A percentile compares a stretch with the other conserved stretches of the same genome.
Evolutionary conservation across 2,329 filamentous ascomycete species (phyloP).

Genomic region (Penicillium sp.): DNA sequence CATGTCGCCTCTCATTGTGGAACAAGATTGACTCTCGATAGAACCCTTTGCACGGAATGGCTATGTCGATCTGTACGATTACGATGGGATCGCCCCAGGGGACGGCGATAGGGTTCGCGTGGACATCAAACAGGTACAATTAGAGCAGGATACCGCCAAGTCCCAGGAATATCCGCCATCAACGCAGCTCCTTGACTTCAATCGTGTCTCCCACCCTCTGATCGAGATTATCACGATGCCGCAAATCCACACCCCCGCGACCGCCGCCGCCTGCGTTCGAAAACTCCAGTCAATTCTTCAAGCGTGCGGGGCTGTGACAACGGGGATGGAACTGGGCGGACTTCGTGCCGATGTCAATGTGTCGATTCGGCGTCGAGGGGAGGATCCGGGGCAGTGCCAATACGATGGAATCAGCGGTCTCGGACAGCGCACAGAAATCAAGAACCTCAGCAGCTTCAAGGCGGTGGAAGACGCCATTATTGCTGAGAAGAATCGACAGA

Average conservation of each 20-base stretch:
- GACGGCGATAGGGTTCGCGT: conserved; percentile 66
- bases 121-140: conserved; percentile 87
- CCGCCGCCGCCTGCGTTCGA: conserved; percentile 78
- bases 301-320: conserved; percentile 75
- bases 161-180: conserved; percentile 71
- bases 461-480: conserved; percentile 92
- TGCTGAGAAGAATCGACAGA: conserved; percentile 84
- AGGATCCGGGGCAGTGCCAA: conserved; percentile 38
- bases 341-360: conserved; percentile 93
- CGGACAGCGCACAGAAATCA: conserved; percentile 91
- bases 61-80: conserved; percentile 59
- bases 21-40: conserved; percentile 20
- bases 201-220: conserved; percentile 81
- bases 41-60: conserved; percentile 64
- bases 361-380: conserved; percentile 63
- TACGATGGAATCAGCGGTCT: conserved; percentile 58
- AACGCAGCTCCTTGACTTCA: conserved; percentile 81
- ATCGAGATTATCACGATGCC: conserved; percentile 94
- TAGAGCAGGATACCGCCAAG: conserved; percentile 97
- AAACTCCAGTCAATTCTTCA: conserved; percentile 80
- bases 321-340: conserved; percentile 89
- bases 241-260: conserved; percentile 77
- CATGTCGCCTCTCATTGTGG: too few species aligned
- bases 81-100: conserved; percentile 73
- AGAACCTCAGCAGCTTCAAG: conserved; percentile 92